phyloP scores from a whole-genome alignment of 768 basidiomycete genomes.

The Sarcodon sp. region DNA sequence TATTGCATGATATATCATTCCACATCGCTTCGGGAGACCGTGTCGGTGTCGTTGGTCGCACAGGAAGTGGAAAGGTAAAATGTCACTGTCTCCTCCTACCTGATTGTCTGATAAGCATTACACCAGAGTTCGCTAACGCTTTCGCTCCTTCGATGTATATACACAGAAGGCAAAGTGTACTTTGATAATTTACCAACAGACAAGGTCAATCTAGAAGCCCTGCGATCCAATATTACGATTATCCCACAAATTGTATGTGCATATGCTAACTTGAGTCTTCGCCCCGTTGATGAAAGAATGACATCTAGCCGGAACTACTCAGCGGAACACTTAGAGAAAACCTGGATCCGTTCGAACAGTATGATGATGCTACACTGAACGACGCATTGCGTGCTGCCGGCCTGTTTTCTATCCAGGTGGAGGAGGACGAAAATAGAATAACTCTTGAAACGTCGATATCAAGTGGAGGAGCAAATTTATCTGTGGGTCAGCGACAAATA shows the following conservation, averaged over 20 bases:
- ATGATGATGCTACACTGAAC: slow-evolving; percentile 29
- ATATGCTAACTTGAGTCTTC: slow-evolving; percentile 3
- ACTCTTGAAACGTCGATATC: slow-evolving; percentile 17
- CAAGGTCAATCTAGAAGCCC: slow-evolving; percentile 30
- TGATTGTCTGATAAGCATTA: slow-evolving; percentile 3
- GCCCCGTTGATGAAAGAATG: not conserved
- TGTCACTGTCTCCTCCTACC: not conserved
- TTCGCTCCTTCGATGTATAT: slow-evolving; percentile 35
- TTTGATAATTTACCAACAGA: slow-evolving; percentile 30
- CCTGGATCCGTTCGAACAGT: slow-evolving; percentile 36
- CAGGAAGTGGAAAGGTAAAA: slow-evolving; percentile 22
- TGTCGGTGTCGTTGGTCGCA: slow-evolving; percentile 35
- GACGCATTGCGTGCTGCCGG: slow-evolving; percentile 27
- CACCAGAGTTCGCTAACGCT: slow-evolving; percentile 37
- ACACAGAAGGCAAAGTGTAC: slow-evolving; percentile 31
- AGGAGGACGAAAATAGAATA: slow-evolving; percentile 14
- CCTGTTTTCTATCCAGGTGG: slow-evolving; percentile 15
- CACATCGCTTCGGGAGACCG: slow-evolving; percentile 39
- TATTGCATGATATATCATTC: slow-evolving; percentile 43
- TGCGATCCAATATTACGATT: slow-evolving; percentile 33
- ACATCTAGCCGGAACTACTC: slow-evolving; percentile 23
- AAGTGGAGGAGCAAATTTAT: slow-evolving; percentile 17
- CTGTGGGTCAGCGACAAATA: slow-evolving; percentile 30
- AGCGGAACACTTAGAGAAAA: slow-evolving; percentile 32
- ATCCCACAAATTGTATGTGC: slow-evolving; percentile 24